Evolutionary conservation across 306 rosid genomes (phyloP).

Genomic region (Oemleria cerasiformis): DNA sequence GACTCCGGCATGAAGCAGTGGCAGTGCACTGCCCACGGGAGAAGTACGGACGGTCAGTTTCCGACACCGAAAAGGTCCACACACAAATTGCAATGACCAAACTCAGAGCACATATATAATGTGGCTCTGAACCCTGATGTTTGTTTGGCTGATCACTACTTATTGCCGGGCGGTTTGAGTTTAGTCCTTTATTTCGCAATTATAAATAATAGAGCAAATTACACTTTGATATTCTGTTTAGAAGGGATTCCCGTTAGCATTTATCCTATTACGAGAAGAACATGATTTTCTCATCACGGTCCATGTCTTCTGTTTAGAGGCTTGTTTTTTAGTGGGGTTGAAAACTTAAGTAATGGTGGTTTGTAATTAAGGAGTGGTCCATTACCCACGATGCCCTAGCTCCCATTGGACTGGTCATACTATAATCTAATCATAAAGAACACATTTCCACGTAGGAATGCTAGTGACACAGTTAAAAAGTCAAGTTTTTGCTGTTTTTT

Average conservation of each 20-base stretch:
- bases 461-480: no score
- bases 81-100: not conserved
- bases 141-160: no score
- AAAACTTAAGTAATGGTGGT: not conserved
- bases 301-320: not conserved
- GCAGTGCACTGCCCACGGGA: conserved; percentile 1
- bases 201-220: no score
- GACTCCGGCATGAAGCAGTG: not conserved
- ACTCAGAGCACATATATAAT: conserved; percentile 1
- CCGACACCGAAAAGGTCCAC: conserved; percentile 1
- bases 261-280: no score
- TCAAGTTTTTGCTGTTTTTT: no score
- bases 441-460: not conserved
- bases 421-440: not conserved
- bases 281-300: not conserved
- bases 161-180: no score
- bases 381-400: not conserved
- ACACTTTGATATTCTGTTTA: no score
- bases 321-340: not conserved
- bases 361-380: conserved; percentile 1
- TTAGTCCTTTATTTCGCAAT: no score
- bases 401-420: not conserved
- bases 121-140: no score
- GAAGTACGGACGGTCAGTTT: conserved; percentile 5
- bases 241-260: no score